A percentile compares a stretch with the other conserved stretches of the same genome.
Conservation (phyloP, 2,329 filamentous ascomycete species). For the Apiospora marii region DNA sequence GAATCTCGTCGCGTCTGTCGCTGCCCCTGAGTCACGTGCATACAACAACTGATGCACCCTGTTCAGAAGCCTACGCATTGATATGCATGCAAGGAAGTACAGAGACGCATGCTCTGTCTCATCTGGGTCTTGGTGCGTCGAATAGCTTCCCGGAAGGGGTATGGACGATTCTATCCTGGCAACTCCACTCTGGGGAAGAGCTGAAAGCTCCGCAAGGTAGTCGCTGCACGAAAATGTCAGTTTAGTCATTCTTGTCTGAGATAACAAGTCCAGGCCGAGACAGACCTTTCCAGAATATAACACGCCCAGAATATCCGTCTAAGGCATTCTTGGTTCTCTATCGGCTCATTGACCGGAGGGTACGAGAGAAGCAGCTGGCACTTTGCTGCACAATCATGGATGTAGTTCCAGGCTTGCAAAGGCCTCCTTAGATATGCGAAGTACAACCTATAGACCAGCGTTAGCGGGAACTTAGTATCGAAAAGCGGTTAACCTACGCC, state of each 20-base stretch:
- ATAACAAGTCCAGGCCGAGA: not conserved
- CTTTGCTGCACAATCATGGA: slow-evolving; percentile 57
- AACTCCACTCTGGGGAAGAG: slow-evolving; percentile 58
- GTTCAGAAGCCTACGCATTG: slow-evolving; percentile 56
- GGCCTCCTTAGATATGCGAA: slow-evolving; percentile 59
- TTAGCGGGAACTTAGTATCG: not conserved
- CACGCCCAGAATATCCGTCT: slow-evolving; percentile 63
- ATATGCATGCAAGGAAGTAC: slow-evolving; percentile 62
- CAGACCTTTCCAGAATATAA: slow-evolving; percentile 59
- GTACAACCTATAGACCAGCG: slow-evolving; percentile 47
- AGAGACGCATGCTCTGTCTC: slow-evolving; percentile 57
- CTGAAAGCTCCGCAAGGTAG: slow-evolving; percentile 60
- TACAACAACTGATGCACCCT: slow-evolving; percentile 59
- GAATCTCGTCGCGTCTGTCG: slow-evolving; percentile 53
- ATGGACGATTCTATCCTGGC: slow-evolving; percentile 59
- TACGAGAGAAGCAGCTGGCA: slow-evolving; percentile 59
- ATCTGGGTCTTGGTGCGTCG: slow-evolving; percentile 49
- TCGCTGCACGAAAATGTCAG: slow-evolving; percentile 45
- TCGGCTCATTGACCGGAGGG: slow-evolving; percentile 41
- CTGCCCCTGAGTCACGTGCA: slow-evolving; percentile 52
- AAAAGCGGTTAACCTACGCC: slow-evolving; percentile 46
- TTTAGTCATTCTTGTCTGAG: not conserved
- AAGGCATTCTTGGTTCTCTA: slow-evolving; percentile 55
- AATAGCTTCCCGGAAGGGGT: slow-evolving; percentile 54
- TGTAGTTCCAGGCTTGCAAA: slow-evolving; percentile 60